Conservation (phyloP, 1,284 basidiomycete species). For the Ceratobasidium sp. region DNA sequence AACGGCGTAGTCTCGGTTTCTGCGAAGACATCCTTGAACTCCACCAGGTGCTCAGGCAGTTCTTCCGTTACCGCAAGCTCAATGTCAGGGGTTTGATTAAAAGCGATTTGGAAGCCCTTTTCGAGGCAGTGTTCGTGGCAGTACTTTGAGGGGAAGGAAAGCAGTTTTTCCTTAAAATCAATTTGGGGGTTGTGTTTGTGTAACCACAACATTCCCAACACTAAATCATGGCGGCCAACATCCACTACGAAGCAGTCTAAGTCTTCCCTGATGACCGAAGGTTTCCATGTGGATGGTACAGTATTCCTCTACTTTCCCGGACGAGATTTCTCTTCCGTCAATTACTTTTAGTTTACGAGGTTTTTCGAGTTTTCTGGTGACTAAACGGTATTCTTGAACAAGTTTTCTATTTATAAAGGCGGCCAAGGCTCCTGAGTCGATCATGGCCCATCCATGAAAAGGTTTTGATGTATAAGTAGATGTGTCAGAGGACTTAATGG, state of each 20-base stretch:
- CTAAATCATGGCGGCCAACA: too few relatives aligned
- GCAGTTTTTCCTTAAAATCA: too few relatives aligned
- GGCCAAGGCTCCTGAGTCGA: neutral
- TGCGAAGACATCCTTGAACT: conserved; percentile 4
- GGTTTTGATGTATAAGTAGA: neutral
- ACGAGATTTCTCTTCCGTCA: neutral
- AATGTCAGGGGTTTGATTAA: too few relatives aligned
- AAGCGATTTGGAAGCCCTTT: too few relatives aligned
- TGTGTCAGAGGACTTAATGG: neutral
- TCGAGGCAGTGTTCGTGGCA: too few relatives aligned
- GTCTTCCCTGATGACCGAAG: neutral
- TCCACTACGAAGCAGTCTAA: conserved; percentile 7
- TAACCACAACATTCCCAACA: too few relatives aligned
- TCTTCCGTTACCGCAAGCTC: too few relatives aligned
- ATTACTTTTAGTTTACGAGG: neutral
- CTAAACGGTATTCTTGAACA: neutral
- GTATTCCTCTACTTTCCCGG: neutral
- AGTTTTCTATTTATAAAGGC: too few relatives aligned
- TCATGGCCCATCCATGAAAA: neutral
- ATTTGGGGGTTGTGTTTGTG: too few relatives aligned
- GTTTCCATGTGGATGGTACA: neutral
- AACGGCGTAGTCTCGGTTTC: neutral
- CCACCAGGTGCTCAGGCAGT: too few relatives aligned
- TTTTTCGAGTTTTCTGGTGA: neutral
- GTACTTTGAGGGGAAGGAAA: too few relatives aligned